Base-by-base conservation (phyloP, 306 rosid genomes). In the Gillenia trifoliata region DNA sequence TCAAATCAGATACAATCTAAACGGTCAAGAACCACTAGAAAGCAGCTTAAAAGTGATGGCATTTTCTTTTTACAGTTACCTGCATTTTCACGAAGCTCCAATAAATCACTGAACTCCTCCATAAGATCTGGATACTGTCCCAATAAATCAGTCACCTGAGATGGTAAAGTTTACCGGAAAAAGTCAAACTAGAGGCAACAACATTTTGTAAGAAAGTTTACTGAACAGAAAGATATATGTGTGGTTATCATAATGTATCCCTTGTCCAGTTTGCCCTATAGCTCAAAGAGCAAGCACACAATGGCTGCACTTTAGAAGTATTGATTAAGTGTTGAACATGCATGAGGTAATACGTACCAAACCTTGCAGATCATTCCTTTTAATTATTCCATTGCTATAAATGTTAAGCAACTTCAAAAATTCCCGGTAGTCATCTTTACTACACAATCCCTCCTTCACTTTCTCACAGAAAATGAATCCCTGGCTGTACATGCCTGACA, bases 91-190 rank as follows among this genome's bases (percentile, higher is more conserved):
- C 96, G 92, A 57, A 88, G 91, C 83, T 88, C 92, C 79, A 94
- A 70, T 81, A 92, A 94, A 75, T 91, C 97, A 79, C 85, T 88
- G 70, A 91, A 94, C 75, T 87, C 97, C 17, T 81, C 88, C 98
- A 92, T 87, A 77, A 94, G 97, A 79, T 91, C 98, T 17, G 96
- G 87, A 82, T 88, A 77, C 80, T 86, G 88, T 83, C 96, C 98
- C 73, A 94, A 88, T 78, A 94, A 75, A 86, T 90, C 97, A 19
- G 90, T 85, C 74, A 90, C 97, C 98, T 90, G 88, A 78, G 79
- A 80, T 64, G 68, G 28, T 63, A 73, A 71, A 80, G 69, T 81
- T 70, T 11, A 29, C 17, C 52, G 55, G 73, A 61, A 67, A 59
- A 31, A 57, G 80, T 61, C 47, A 64, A 55, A 71, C 38, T 34